phyloP scores from a whole-genome alignment of 345 rosid genomes.

The Sisymbrium altissimum region DNA sequence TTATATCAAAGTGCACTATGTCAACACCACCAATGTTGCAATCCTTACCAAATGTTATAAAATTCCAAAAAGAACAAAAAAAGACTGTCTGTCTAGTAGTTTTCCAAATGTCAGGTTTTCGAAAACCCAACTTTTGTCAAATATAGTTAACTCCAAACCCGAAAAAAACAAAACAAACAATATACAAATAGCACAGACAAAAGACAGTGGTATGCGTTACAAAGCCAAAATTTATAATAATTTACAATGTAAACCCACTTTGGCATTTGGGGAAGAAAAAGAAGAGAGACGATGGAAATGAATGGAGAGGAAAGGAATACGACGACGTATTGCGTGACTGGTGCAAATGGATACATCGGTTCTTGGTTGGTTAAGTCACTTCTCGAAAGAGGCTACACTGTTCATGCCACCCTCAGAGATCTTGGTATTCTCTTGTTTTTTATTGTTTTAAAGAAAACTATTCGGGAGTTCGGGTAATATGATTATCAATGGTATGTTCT shows the following conservation, averaged over 20 bases:
- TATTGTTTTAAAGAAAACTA: neutral
- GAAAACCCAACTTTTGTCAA: neutral
- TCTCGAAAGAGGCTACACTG: conserved; percentile 50
- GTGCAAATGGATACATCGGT: conserved; percentile 72
- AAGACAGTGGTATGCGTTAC: neutral
- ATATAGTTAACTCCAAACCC: neutral
- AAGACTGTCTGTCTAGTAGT: conserved; percentile 5
- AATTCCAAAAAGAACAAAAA: neutral
- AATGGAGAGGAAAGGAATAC: neutral
- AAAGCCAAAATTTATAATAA: conserved; percentile 2
- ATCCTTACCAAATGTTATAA: neutral
- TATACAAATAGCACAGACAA: neutral
- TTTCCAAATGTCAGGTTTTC: conserved; percentile 6
- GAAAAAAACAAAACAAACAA: neutral
- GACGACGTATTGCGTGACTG: conserved; percentile 68
- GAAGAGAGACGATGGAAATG: neutral
- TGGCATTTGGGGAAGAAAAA: neutral
- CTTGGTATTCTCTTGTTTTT: conserved; percentile 37
- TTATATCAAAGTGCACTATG: neutral
- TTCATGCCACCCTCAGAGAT: conserved; percentile 77
- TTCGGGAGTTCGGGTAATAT: neutral
- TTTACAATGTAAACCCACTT: neutral
- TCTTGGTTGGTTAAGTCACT: conserved; percentile 78
- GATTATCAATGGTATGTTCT: neutral
- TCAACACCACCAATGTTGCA: neutral